Evolutionary conservation across 176 grass and related monocot species (phyloP).

Genomic region (Typha latifolia): DNA sequence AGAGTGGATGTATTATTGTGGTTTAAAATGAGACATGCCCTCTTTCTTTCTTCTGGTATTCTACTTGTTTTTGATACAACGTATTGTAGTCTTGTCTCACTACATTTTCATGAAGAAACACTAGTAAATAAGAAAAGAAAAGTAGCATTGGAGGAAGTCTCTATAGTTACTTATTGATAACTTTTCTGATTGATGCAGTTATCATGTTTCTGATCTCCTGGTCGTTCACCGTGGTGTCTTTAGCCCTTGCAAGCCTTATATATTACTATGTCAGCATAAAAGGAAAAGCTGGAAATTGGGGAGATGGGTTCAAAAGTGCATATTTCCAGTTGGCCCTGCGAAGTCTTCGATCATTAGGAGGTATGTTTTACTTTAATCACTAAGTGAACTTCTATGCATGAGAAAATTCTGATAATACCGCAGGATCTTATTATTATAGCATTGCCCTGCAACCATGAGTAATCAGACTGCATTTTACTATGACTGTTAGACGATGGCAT

Average conservation of each 20-base stretch:
- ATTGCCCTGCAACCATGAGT: not conserved
- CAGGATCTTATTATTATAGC: not conserved
- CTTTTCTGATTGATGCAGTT: constrained; percentile 44
- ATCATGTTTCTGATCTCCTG: constrained; percentile 99
- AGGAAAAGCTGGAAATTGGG: constrained; percentile 97
- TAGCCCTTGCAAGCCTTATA: constrained; percentile 94
- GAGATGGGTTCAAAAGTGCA: constrained; percentile 97
- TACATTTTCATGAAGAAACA: not conserved
- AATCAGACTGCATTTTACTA: not conserved
- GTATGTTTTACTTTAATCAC: constrained; percentile 27
- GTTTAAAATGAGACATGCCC: too few relatives aligned
- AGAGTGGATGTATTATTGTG: too few relatives aligned
- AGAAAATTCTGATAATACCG: not conserved
- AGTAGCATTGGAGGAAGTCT: not conserved
- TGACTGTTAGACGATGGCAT: not conserved
- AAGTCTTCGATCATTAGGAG: constrained; percentile 92
- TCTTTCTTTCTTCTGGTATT: too few relatives aligned
- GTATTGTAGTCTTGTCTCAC: not conserved
- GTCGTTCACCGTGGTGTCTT: constrained; percentile 85
- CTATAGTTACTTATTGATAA: not conserved
- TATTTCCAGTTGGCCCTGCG: constrained; percentile 93
- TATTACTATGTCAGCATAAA: constrained; percentile 99
- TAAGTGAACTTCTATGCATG: not conserved
- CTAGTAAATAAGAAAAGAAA: not conserved
- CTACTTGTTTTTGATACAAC: too few relatives aligned